A percentile compares a stretch with the other conserved stretches of the same genome.
phyloP scores from a whole-genome alignment of 2,329 filamentous ascomycete genomes.

The Daldinia sp. region DNA sequence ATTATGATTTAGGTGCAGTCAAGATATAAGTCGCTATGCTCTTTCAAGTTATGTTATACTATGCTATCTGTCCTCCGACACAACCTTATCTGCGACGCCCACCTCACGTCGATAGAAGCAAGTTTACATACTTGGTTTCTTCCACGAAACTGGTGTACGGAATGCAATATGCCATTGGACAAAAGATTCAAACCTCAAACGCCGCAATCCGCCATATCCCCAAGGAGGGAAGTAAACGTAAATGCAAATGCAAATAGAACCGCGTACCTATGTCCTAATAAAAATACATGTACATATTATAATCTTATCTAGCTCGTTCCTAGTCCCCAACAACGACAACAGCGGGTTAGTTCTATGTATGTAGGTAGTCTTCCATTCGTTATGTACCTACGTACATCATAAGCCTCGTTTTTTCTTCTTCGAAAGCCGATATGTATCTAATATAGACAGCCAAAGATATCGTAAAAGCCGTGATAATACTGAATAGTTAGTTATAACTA shows the following conservation, averaged over 20 bases:
- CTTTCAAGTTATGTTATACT: constrained; percentile 16
- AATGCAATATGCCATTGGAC: not conserved
- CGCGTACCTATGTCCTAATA: constrained; percentile 22
- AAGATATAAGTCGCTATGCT: too few species aligned
- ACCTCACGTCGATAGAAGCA: not conserved
- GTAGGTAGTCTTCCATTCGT: not conserved
- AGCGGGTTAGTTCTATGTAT: not conserved
- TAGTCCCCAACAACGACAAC: not conserved
- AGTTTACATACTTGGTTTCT: not conserved
- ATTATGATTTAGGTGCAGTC: too few species aligned
- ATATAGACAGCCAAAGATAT: not conserved
- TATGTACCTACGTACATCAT: constrained; percentile 19
- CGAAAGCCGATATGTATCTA: not conserved
- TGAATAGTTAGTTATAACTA: not conserved
- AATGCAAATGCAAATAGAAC: constrained; percentile 3
- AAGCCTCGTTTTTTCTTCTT: constrained; percentile 6
- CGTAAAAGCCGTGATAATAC: not conserved
- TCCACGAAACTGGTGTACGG: constrained; percentile 21
- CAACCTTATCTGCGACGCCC: not conserved
- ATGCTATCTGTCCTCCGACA: constrained; percentile 25
- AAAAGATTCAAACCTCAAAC: not conserved
- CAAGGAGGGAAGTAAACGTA: constrained; percentile 7
- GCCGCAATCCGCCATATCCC: constrained; percentile 15
- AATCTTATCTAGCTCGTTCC: constrained; percentile 19
- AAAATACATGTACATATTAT: constrained; percentile 31